phyloP scores from a whole-genome alignment of 2,329 filamentous ascomycete genomes.

The Madurella fahalii region DNA sequence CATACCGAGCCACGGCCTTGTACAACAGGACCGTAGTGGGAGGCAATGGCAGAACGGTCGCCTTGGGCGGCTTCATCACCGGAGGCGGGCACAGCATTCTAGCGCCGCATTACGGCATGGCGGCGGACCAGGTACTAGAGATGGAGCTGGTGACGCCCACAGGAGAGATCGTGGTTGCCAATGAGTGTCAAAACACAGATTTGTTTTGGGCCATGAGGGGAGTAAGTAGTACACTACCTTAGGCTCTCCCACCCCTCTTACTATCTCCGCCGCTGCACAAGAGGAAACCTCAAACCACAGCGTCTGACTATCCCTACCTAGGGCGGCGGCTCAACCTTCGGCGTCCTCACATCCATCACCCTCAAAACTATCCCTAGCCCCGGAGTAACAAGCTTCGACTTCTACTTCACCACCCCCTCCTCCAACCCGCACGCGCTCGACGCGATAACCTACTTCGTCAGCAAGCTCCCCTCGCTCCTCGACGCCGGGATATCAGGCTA shows the following conservation, averaged over 20 bases:
- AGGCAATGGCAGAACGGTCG: slow-evolving; percentile 53
- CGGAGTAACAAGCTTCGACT: slow-evolving; percentile 23
- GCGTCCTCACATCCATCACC: slow-evolving; percentile 55
- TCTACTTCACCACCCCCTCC: slow-evolving; percentile 30
- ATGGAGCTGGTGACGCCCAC: slow-evolving; percentile 52
- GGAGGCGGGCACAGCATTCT: slow-evolving; percentile 59
- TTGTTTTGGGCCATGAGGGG: slow-evolving; percentile 63
- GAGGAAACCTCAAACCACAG: too few species aligned
- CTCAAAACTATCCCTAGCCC: slow-evolving; percentile 46
- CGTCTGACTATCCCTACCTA: slow-evolving; percentile 21
- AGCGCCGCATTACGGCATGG: slow-evolving; percentile 53
- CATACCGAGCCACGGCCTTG: slow-evolving; percentile 43
- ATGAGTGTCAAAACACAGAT: slow-evolving; percentile 50
- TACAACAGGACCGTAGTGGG: slow-evolving; percentile 49
- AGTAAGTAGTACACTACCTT: slow-evolving; percentile 35
- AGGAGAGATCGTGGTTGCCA: slow-evolving; percentile 48
- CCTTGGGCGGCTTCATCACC: slow-evolving; percentile 57
- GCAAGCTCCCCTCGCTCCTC: slow-evolving; percentile 43
- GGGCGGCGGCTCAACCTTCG: slow-evolving; percentile 59
- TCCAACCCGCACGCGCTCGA: slow-evolving; percentile 41
- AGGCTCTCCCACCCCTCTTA: not conserved
- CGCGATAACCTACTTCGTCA: slow-evolving; percentile 44
- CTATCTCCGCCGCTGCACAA: not conserved
- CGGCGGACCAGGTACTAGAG: slow-evolving; percentile 57
- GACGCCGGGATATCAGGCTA: slow-evolving; percentile 59